Evolutionary conservation across 805 yeast species (phyloP).

Genomic region (Nakazawaea peltata): DNA sequence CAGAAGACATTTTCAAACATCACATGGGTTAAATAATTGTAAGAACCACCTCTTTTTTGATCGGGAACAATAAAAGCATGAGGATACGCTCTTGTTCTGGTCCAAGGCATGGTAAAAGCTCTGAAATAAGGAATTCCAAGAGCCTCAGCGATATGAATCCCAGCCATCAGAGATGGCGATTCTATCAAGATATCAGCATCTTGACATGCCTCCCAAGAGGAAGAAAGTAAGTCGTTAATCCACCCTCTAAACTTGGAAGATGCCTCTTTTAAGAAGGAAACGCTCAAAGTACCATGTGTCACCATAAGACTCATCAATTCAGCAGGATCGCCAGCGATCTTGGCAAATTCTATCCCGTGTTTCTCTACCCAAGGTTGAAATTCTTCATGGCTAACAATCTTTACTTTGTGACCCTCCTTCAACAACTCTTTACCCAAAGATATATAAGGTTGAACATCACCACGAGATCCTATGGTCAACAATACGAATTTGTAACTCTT

Average conservation of each 20-base stretch:
- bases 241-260: constrained; percentile 70
- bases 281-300: constrained; percentile 79
- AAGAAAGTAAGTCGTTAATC: constrained; percentile 63
- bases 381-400: constrained; percentile 81
- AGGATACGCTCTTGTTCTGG: constrained; percentile 90
- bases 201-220: constrained; percentile 87
- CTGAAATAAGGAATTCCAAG: constrained; percentile 83
- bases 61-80: constrained; percentile 96
- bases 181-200: constrained; percentile 79
- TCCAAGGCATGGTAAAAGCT: constrained; percentile 99
- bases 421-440: constrained; percentile 77
- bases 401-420: constrained; percentile 76
- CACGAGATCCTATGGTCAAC: constrained; percentile 89
- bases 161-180: constrained; percentile 96
- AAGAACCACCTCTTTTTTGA: constrained; percentile 86
- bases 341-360: constrained; percentile 61
- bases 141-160: constrained; percentile 92
- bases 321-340: constrained; percentile 88
- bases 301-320: constrained; percentile 92
- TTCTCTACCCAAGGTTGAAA: constrained; percentile 66
- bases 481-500: constrained; percentile 53
- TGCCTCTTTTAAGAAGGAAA: constrained; percentile 78
- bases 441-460: constrained; percentile 95
- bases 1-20: constrained; percentile 90
- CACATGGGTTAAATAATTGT: constrained; percentile 87